Base-by-base conservation (phyloP, 305 asterid genomes). In the Striga hermonthica region DNA sequence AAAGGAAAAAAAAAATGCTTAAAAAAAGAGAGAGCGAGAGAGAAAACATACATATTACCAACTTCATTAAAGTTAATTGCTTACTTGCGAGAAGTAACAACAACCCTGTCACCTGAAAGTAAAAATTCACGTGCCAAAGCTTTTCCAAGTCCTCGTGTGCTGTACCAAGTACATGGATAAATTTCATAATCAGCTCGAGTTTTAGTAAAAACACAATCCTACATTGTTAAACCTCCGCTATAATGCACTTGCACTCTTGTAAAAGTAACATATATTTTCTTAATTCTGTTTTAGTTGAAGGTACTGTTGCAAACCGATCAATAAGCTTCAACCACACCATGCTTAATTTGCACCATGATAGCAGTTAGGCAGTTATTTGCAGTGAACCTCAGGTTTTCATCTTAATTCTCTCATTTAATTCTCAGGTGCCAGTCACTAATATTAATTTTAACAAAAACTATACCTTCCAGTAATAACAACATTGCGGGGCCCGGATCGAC, bases 391-490 rank as follows among this genome's bases (percentile, higher is more conserved):
- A 12, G 12, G 48, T 44, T 56, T 22, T 45, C 54, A 62, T 14
- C 56, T 44, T 69, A 67, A 67, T 15, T 5, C 9, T 14, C 16
- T 12, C 28, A 16, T 35, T 8, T 14, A 39, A 38, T 15, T 28
- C 49, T 11, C 35, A 12, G 6, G 56, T 57, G 9, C 13, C 35
- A 71, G 11, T 44, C 5, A 9, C 11, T 45, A 7, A 48, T 16
- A 64, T 5, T 11, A 31, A 66, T 14, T 28, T 28, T 34, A 34
- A 34, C 4, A 53, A 62, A 65, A 57, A 11, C 1, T 4, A 36
- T 83, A 91, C 98, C 98, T 92, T 81, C 98, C 98, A 4, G 98
- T 92, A 69, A 89, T 83, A 50, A 92, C 87, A 60, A 92, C 95
- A 77, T 92, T 92, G 56, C 98, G 95, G 0, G 98, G 97, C 65